phyloP scores from a whole-genome alignment of 148 eudicot genomes.

The Persicaria tinctoria region DNA sequence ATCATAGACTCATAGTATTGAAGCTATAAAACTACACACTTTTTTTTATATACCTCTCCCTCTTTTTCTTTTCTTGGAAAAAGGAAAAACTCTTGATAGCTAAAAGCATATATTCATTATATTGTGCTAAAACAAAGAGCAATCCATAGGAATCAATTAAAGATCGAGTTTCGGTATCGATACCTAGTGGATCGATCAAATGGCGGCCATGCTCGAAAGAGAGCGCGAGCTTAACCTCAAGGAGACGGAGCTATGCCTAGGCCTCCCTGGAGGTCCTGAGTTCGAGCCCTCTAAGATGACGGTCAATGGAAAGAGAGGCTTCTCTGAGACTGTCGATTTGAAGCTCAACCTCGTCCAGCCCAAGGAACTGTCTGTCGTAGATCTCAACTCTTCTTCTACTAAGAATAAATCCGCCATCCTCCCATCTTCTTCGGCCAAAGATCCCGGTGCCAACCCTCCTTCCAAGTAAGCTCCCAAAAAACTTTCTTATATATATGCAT shows the following conservation, averaged over 20 bases:
- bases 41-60: neutral
- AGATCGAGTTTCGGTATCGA: conserved; percentile 10
- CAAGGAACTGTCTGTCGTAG: neutral
- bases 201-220: neutral
- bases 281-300: conserved; percentile 21
- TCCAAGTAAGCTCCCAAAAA: neutral
- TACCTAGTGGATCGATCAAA: conserved; percentile 24
- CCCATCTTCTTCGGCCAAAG: conserved; percentile 30
- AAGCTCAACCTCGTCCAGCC: conserved; percentile 28
- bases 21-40: neutral
- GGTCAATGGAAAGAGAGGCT: conserved; percentile 47
- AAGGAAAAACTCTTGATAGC: neutral
- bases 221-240: conserved; percentile 24
- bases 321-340: conserved; percentile 57
- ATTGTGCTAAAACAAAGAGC: neutral
- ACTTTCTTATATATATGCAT: too few species aligned
- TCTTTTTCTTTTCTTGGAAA: neutral
- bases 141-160: neutral
- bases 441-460: conserved; percentile 1
- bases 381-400: conserved; percentile 11
- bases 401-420: conserved; percentile 14
- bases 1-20: too few species aligned
- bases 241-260: conserved; percentile 54
- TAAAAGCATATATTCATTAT: neutral
- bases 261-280: conserved; percentile 29